Conservation (phyloP, 257 asterid genomes). For the Solanum pimpinellifolium region DNA sequence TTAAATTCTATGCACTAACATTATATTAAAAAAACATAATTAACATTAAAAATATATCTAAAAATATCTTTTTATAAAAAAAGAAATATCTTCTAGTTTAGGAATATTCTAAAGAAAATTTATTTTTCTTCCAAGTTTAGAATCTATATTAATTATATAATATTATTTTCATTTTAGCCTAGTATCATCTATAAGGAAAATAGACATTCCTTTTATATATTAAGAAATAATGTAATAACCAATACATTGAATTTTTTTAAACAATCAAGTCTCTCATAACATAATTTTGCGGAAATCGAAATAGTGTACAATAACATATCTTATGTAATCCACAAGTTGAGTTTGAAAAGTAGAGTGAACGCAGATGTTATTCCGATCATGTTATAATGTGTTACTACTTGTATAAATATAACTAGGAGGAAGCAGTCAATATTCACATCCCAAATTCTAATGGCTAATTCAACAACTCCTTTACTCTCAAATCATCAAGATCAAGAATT, state of each 20-base stretch:
- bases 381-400: neutral
- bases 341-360: neutral
- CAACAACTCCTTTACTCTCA: conserved; percentile 15
- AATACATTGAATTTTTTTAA: neutral
- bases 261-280: neutral
- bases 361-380: too few species aligned
- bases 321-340: neutral
- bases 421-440: neutral
- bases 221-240: neutral
- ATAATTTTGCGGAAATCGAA: neutral
- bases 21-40: neutral
- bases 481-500: neutral
- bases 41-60: neutral
- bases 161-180: neutral
- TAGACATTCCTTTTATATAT: neutral
- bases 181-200: neutral
- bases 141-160: neutral
- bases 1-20: neutral
- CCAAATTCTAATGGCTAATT: conserved; percentile 4
- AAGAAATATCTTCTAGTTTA: neutral
- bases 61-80: neutral
- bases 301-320: neutral
- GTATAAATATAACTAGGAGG: neutral
- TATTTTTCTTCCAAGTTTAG: neutral
- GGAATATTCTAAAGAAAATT: neutral